Conservation (phyloP, 1,139 yeast genomes). For the Yamadazyma trypodendri region DNA sequence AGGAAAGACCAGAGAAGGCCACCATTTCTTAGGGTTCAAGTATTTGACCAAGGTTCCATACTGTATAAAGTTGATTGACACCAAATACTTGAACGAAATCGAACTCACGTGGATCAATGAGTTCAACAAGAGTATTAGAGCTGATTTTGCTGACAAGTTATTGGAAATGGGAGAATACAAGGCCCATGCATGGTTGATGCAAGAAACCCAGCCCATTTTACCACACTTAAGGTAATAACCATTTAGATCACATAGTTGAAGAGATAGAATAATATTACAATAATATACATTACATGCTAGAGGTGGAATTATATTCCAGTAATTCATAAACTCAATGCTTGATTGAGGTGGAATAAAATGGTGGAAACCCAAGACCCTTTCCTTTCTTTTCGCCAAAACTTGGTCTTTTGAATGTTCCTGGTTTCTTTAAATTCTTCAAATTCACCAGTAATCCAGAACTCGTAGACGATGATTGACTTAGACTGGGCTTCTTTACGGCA, state of each 20-base stretch:
- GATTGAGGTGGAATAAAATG: constrained; percentile 24
- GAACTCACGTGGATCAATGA: constrained; percentile 54
- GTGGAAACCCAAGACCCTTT: constrained; percentile 29
- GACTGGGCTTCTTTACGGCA: constrained; percentile 2
- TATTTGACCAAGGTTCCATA: constrained; percentile 57
- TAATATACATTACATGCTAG: constrained; percentile 1
- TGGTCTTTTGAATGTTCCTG: constrained; percentile 50
- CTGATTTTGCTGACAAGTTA: constrained; percentile 34
- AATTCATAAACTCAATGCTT: constrained; percentile 15
- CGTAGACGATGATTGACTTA: constrained; percentile 1
- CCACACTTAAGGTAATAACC: constrained; percentile 1
- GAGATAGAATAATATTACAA: neutral
- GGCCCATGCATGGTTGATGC: constrained; percentile 40
- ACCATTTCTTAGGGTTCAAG: constrained; percentile 41
- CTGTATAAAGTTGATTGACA: constrained; percentile 47
- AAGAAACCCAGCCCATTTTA: constrained; percentile 35
- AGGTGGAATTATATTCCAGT: constrained; percentile 10
- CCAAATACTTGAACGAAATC: constrained; percentile 27
- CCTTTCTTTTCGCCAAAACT: constrained; percentile 19
- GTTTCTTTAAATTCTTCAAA: constrained; percentile 41
- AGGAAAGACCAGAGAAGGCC: constrained; percentile 37
- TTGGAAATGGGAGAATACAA: constrained; percentile 37
- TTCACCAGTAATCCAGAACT: constrained; percentile 14
- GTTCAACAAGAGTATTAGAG: constrained; percentile 40
- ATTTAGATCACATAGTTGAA: no score